These are phyloP conservation scores for Auxenochlorella protothecoides DNA, from an alignment of 139 green algal genomes.

Conservation along the genomic window DNA sequence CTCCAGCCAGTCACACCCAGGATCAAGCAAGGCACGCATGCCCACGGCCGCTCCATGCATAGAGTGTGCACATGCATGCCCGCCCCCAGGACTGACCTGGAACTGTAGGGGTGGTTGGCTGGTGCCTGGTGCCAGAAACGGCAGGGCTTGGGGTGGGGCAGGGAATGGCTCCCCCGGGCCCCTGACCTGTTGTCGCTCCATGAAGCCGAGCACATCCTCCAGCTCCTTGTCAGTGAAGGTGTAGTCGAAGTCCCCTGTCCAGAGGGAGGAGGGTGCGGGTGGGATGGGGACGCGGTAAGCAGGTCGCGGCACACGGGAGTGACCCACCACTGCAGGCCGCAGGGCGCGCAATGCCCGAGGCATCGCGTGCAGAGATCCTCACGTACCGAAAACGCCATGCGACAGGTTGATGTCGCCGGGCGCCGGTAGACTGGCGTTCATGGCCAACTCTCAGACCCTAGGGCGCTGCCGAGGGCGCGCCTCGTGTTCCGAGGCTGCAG, in stretches of 20 bases:
- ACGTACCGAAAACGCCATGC: not conserved
- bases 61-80: no score
- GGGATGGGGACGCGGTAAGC: not conserved
- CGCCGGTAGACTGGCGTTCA: no score
- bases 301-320: no score
- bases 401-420: no score
- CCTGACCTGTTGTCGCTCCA: conserved; percentile 2
- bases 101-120: not conserved
- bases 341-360: not conserved
- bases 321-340: not conserved
- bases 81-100: not conserved
- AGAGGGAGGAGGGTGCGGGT: not conserved
- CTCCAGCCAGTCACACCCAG: not conserved
- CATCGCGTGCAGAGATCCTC: not conserved
- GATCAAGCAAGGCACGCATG: not conserved
- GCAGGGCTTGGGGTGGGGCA: not conserved
- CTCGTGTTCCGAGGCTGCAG: no score
- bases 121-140: not conserved
- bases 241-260: conserved; percentile 7
- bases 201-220: conserved; percentile 9
- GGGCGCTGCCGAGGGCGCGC: no score
- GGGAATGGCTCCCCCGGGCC: not conserved
- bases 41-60: no score
- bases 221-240: conserved; percentile 6
- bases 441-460: no score